Conservation (phyloP, 805 yeast species). For the Saturnispora ahearnii region DNA sequence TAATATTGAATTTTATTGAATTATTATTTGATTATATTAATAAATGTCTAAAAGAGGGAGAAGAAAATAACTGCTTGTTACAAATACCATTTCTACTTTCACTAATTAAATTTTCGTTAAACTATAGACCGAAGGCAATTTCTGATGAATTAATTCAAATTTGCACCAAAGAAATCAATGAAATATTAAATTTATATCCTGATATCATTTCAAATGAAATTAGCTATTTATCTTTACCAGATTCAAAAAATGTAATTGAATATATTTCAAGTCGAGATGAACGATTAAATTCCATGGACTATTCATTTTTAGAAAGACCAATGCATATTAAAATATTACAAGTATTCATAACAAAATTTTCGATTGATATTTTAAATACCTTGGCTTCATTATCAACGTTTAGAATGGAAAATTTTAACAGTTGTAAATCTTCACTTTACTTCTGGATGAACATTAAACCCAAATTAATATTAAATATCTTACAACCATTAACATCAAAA, state of each 20-base stretch:
- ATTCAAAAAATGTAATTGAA: slow-evolving; percentile 10
- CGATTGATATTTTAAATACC: slow-evolving; percentile 50
- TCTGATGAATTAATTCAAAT: slow-evolving; percentile 29
- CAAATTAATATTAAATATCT: slow-evolving; percentile 30
- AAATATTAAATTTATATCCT: slow-evolving; percentile 18
- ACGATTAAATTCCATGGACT: slow-evolving; percentile 12
- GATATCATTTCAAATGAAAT: slow-evolving; percentile 24
- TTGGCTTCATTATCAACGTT: slow-evolving; percentile 26
- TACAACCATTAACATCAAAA: slow-evolving; percentile 46
- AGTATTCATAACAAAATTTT: slow-evolving; percentile 39
- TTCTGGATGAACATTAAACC: slow-evolving; percentile 26
- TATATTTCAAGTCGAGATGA: slow-evolving; percentile 12
- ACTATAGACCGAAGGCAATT: slow-evolving; percentile 57
- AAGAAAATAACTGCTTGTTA: slow-evolving; percentile 18
- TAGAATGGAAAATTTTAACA: slow-evolving; percentile 13
- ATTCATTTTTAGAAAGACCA: slow-evolving; percentile 24
- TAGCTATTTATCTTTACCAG: slow-evolving; percentile 18
- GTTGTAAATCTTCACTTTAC: slow-evolving; percentile 16
- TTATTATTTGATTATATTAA: slow-evolving; percentile 26
- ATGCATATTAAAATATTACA: slow-evolving; percentile 42
- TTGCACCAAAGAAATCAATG: slow-evolving; percentile 22
- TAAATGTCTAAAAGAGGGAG: slow-evolving; percentile 9
- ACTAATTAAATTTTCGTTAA: slow-evolving; percentile 44
- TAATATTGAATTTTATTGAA: slow-evolving; percentile 36
- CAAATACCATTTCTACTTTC: slow-evolving; percentile 55